Percentiles rank a stretch among this genome's conserved stretches.
These are phyloP conservation scores for Elaeis guineensis DNA, from an alignment of 176 grass and related monocot species.

Conservation along the genomic window DNA sequence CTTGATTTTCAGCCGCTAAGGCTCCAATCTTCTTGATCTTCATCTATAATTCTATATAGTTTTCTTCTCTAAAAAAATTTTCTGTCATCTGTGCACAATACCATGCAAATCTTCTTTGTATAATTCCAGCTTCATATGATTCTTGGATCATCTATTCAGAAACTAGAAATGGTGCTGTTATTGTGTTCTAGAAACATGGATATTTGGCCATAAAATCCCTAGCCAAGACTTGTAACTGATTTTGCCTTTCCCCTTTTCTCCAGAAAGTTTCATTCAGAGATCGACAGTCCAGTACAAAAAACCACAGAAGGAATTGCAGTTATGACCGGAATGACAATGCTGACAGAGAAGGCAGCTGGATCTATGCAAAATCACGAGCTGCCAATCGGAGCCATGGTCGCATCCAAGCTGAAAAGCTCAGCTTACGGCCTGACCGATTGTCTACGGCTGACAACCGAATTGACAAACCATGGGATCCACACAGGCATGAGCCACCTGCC, in stretches of 20 bases:
- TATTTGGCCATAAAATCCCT: not conserved
- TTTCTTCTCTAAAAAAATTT: too few relatives aligned
- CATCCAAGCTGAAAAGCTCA: constrained; percentile 46
- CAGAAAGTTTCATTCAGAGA: constrained; percentile 65
- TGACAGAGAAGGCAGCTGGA: constrained; percentile 72
- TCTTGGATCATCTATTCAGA: too few relatives aligned
- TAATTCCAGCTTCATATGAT: too few relatives aligned
- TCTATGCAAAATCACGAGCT: constrained; percentile 46
- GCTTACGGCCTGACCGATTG: constrained; percentile 35
- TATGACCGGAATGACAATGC: constrained; percentile 40
- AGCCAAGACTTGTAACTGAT: constrained; percentile 14
- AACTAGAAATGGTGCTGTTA: too few relatives aligned
- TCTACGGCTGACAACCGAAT: constrained; percentile 32
- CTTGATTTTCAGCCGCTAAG: too few relatives aligned
- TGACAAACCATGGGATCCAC: constrained; percentile 51
- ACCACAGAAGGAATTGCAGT: constrained; percentile 58
- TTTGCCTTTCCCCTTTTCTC: constrained; percentile 8
- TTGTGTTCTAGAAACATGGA: too few relatives aligned
- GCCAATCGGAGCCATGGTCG: constrained; percentile 39
- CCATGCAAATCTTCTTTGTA: too few relatives aligned
- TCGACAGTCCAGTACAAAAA: constrained; percentile 52
- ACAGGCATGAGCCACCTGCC: not conserved
- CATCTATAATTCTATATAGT: too few relatives aligned
- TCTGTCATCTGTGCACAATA: too few relatives aligned
- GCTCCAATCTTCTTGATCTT: too few relatives aligned